Evolutionary conservation across 23 red algal species (phyloP), one percentile per base, ranked within the genome.

Genomic region (Cyanidioschyzon merolae): DNA sequence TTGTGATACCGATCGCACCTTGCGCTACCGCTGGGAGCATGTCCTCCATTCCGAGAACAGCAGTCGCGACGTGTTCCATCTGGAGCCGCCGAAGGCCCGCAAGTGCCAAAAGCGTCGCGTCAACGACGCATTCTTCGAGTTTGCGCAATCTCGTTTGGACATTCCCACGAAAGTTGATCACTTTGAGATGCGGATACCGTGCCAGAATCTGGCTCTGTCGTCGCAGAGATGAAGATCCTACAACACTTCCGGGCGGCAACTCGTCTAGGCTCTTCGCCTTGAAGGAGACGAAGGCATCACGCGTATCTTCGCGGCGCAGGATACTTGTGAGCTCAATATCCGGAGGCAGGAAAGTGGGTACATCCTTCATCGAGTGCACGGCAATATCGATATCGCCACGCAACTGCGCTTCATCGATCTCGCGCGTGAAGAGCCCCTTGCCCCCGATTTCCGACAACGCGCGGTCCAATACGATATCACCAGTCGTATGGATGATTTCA

Each of bases 341-440:
- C 25, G 86, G 74, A 0, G 94, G 88, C 39, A 98, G 77, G 84
- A 88, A 98, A 39, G 94, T 98, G 2, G 94, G 94, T 29, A 98
- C 94, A 74, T 98, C 94, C 87, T 98, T 98, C 88, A 98, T 89
- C 26, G 94, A 98, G 57, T 98, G 94, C 68, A 98, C 94, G 1
- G 94, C 94, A 50, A 98, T 98, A 86, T 98, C 94, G 38, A 98
- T 82, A 37, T 98, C 88, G 39, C 88, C 86, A n/a, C 83, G 75
- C 27, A 90, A 85, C 75, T 98, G 94, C 15, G 94, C 94, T 67
- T 83, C 59, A 77, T 98, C 94, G 75, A 98, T 98, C 76, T 98
- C 94, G 39, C 90, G 90, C 31, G 94, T 98, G 41, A 98, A 98
- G 40, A 98, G 77, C 0, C 94, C 94, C 74, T 98, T 98, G 36